Conservation (phyloP, 2,329 filamentous ascomycete genomes). For the Thielaviopsis euricoi region DNA sequence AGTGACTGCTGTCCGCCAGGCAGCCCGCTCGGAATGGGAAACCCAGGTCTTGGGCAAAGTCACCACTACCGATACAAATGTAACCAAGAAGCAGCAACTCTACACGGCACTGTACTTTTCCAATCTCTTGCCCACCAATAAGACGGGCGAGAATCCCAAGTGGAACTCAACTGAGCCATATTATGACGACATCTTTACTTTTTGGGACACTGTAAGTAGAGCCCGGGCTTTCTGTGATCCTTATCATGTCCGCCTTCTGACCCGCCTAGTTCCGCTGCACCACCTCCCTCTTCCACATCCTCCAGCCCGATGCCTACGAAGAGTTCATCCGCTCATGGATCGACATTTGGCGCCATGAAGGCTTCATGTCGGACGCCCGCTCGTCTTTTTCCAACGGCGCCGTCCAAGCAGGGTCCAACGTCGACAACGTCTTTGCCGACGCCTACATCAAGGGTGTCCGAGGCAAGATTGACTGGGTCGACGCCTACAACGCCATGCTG, state of each 20-base stretch:
- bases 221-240: not conserved
- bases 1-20: slow-evolving; percentile 27
- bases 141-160: slow-evolving; percentile 52
- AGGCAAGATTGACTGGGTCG: slow-evolving; percentile 46
- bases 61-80: slow-evolving; percentile 38
- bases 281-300: slow-evolving; percentile 46
- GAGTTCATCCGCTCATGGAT: slow-evolving; percentile 51
- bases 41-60: slow-evolving; percentile 45
- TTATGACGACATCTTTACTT: slow-evolving; percentile 55
- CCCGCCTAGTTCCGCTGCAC: slow-evolving; percentile 40
- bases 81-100: slow-evolving; percentile 39
- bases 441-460: slow-evolving; percentile 53
- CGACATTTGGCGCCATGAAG: slow-evolving; percentile 49
- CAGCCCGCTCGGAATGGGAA: slow-evolving; percentile 41
- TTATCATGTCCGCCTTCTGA: not conserved
- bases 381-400: slow-evolving; percentile 55
- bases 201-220: slow-evolving; percentile 35
- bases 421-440: slow-evolving; percentile 56
- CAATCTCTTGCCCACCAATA: slow-evolving; percentile 51
- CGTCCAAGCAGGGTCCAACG: slow-evolving; percentile 53
- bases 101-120: slow-evolving; percentile 57
- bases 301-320: slow-evolving; percentile 45
- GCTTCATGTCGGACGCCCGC: slow-evolving; percentile 47
- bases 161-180: slow-evolving; percentile 51
- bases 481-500: slow-evolving; percentile 45